These are phyloP conservation scores for Nicotiana knightiana DNA, from an alignment of 257 asterid genomes.

Conservation along the genomic window DNA sequence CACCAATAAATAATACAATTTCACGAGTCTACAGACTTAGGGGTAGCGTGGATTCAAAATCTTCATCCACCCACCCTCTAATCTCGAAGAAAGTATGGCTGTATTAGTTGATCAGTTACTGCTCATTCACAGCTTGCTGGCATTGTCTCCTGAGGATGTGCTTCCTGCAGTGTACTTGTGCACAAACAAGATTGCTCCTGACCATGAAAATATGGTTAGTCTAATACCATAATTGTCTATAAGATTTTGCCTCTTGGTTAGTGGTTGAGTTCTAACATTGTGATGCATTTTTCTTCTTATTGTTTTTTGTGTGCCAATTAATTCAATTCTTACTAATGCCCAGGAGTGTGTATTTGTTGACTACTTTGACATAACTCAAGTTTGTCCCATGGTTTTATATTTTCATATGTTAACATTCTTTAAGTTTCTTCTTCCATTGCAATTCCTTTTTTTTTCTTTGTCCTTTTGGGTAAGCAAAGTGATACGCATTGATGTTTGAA, in stretches of 20 bases:
- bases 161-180: slow-evolving; percentile 87
- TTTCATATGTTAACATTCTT: background rate
- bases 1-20: background rate
- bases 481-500: background rate
- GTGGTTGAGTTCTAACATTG: background rate
- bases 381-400: background rate
- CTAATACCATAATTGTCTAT: slow-evolving; percentile 7
- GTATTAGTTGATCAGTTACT: slow-evolving; percentile 12
- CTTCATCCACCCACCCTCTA: background rate
- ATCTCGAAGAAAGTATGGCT: slow-evolving; percentile 2
- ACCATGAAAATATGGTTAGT: slow-evolving; percentile 75
- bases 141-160: slow-evolving; percentile 81
- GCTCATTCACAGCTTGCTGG: slow-evolving; percentile 62
- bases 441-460: background rate
- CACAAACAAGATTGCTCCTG: slow-evolving; percentile 86
- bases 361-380: background rate
- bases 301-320: background rate
- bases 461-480: background rate
- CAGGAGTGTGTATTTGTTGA: background rate
- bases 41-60: no score
- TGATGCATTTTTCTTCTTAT: background rate
- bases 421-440: background rate
- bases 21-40: no score
- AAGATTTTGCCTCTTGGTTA: slow-evolving; percentile 4
- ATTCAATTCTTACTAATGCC: background rate